These are phyloP conservation scores for Chaetomium globosum DNA, from an alignment of 2,329 filamentous ascomycete species.

Conservation along the genomic window DNA sequence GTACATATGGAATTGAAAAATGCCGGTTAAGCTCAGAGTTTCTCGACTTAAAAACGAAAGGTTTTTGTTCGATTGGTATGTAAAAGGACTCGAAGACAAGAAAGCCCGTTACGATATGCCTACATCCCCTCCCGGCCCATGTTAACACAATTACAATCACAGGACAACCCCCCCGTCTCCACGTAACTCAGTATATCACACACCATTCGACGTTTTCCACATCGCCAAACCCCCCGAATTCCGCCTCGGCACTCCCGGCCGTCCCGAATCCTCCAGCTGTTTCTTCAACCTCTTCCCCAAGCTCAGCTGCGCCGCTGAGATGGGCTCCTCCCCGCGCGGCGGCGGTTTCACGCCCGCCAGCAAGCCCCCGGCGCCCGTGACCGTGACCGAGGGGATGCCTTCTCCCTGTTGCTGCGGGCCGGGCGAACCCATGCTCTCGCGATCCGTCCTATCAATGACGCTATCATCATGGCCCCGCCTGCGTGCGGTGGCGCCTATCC, in stretches of 20 bases:
- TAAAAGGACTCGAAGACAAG: not conserved
- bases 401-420: slow-evolving; percentile 14
- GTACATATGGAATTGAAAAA: not conserved
- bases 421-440: slow-evolving; percentile 41
- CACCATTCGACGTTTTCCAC: slow-evolving; percentile 31
- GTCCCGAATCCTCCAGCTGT: slow-evolving; percentile 52
- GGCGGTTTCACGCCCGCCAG: slow-evolving; percentile 33
- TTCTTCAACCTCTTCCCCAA: slow-evolving; percentile 55
- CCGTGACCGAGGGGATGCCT: slow-evolving; percentile 24
- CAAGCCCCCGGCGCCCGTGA: slow-evolving; percentile 5
- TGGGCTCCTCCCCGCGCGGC: slow-evolving; percentile 39
- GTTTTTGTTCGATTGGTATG: too few relatives aligned
- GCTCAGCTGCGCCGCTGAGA: slow-evolving; percentile 52
- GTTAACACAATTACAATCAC: slow-evolving; percentile 2
- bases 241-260: slow-evolving; percentile 48
- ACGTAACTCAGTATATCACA: not conserved
- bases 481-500: slow-evolving; percentile 6
- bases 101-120: not conserved
- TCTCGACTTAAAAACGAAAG: not conserved
- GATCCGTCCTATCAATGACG: slow-evolving; percentile 42
- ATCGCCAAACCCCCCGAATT: slow-evolving; percentile 36
- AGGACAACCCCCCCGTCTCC: not conserved
- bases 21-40: not conserved
- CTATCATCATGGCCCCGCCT: slow-evolving; percentile 28
- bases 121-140: not conserved